These are phyloP conservation scores for Phytophthora pisi DNA, from an alignment of 352 stramenopile species.

Conservation along the genomic window DNA sequence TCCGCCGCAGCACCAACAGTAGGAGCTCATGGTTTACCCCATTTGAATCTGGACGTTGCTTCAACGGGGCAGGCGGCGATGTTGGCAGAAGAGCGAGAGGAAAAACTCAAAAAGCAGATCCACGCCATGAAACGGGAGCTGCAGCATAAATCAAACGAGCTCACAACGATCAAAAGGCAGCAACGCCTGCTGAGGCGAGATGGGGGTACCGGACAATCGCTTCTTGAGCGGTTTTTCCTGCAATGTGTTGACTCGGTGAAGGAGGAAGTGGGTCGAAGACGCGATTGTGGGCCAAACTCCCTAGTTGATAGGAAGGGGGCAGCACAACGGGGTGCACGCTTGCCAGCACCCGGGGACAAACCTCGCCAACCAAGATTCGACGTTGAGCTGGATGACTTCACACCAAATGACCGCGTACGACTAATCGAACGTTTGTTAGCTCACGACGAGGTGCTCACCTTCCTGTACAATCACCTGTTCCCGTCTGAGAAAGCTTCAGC, in stretches of 20 bases:
- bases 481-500: conserved; percentile 34
- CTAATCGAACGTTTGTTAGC: conserved; percentile 80
- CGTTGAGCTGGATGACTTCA: conserved; percentile 77
- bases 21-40: conserved; percentile 32
- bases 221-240: conserved; percentile 80
- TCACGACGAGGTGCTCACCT: conserved; percentile 79
- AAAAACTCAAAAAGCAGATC: conserved; percentile 76
- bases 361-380: conserved; percentile 24
- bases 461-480: conserved; percentile 83
- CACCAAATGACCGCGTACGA: conserved; percentile 61
- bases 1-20: conserved; percentile 2
- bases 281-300: conserved; percentile 21
- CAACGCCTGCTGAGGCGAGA: conserved; percentile 41
- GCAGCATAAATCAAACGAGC: conserved; percentile 66
- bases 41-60: conserved; percentile 40
- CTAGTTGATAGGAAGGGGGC: conserved; percentile 21
- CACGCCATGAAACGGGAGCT: conserved; percentile 69
- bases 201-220: conserved; percentile 43
- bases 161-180: conserved; percentile 42
- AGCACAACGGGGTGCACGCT: conserved; percentile 13
- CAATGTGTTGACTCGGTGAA: conserved; percentile 87
- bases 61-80: conserved; percentile 18
- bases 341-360: conserved; percentile 12
- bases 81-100: conserved; percentile 61
- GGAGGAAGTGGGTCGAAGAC: conserved; percentile 62